Conservation (phyloP, 257 asterid genomes). For the Plantago ovata region DNA sequence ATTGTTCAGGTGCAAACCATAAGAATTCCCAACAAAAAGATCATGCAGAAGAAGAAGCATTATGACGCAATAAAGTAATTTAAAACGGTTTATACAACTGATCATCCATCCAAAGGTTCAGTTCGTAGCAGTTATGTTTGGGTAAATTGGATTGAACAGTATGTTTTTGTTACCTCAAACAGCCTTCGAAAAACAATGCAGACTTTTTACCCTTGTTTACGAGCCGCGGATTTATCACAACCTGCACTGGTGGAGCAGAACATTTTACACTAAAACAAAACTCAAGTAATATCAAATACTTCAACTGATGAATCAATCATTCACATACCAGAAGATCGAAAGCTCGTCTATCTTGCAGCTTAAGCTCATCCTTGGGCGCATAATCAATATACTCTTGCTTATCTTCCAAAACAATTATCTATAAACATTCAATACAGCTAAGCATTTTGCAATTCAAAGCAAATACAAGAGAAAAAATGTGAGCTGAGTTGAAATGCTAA, state of each 20-base stretch:
- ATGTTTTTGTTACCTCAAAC: constrained; percentile 56
- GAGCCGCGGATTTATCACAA: constrained; percentile 74
- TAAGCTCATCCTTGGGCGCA: constrained; percentile 51
- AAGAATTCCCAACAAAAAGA: too few species aligned
- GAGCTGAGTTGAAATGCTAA: constrained; percentile 15
- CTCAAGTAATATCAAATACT: not conserved
- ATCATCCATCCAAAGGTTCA: too few species aligned
- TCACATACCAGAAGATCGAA: constrained; percentile 83
- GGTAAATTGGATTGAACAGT: not conserved
- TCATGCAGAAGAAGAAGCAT: too few species aligned
- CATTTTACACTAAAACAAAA: constrained; percentile 14
- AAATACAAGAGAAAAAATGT: not conserved
- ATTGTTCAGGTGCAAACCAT: too few species aligned
- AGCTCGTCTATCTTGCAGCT: constrained; percentile 65
- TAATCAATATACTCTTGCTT: constrained; percentile 64
- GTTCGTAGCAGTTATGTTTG: too few species aligned
- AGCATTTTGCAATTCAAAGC: not conserved
- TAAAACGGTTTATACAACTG: too few species aligned
- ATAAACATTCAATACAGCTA: constrained; percentile 19
- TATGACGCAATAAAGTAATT: too few species aligned
- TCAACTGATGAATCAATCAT: not conserved
- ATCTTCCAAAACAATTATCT: constrained; percentile 93
- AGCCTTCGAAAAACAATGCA: constrained; percentile 91
- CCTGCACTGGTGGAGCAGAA: constrained; percentile 48
- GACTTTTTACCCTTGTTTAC: constrained; percentile 55